A percentile compares a stretch with the other conserved stretches of the same genome.
These are phyloP conservation scores for Lepidium didymum DNA, from an alignment of 345 rosid species.

Conservation along the genomic window DNA sequence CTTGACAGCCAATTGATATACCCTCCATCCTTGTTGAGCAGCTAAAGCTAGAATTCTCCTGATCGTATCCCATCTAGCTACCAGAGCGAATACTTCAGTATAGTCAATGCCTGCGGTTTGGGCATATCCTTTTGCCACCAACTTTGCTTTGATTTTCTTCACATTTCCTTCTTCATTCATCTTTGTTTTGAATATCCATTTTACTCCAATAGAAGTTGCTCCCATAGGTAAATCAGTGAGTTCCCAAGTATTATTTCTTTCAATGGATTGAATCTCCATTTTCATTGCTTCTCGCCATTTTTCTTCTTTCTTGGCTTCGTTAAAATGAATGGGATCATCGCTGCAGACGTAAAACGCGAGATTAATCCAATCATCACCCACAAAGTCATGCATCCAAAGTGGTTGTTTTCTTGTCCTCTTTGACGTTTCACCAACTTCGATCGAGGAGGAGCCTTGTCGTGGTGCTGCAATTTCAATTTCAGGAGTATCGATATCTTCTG, in stretches of 20 bases:
- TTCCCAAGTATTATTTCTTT: not conserved
- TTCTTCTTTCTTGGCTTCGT: not conserved
- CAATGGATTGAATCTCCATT: not conserved
- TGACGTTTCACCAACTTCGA: not conserved
- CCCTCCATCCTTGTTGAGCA: not conserved
- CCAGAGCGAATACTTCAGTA: too few species aligned
- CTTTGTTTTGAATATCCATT: too few species aligned
- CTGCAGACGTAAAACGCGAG: not conserved
- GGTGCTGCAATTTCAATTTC: too few species aligned
- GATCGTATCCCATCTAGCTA: too few species aligned
- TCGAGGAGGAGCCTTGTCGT: too few species aligned
- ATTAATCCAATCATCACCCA: not conserved
- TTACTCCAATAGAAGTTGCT: fast-evolving
- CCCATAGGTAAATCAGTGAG: not conserved
- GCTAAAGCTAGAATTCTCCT: too few species aligned
- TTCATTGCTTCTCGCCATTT: not conserved
- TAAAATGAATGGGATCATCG: fast-evolving
- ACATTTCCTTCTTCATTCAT: too few species aligned
- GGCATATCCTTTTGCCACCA: too few species aligned
- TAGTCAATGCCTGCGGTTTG: too few species aligned
- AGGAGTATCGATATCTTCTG: too few species aligned
- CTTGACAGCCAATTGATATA: not conserved
- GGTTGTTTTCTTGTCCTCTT: not conserved
- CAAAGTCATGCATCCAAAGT: not conserved
- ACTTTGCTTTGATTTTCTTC: too few species aligned